Evolutionary conservation across 1,284 basidiomycete genomes (phyloP), one percentile per base, ranked within the genome.

Genomic region (Meira miltonrushii): DNA sequence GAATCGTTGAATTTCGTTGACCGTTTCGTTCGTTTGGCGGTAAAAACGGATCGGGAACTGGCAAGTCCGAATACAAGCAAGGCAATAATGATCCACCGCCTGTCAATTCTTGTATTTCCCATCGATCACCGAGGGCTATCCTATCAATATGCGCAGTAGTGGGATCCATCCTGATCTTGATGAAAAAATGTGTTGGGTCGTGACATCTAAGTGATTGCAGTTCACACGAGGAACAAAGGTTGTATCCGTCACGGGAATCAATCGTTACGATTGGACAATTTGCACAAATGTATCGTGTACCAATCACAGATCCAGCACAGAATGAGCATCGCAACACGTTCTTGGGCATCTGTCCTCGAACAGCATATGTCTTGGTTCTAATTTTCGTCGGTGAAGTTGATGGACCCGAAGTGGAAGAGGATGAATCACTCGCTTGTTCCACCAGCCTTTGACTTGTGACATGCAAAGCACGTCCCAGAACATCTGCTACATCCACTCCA

Each of bases 131-230:
- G 5, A 53, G 37, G 13, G 38, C 21, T 2, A 53, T 23, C 28
- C 50, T n/a, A 39, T 38, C 19, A 13, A 17, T 38, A 7, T 38
- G 23, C 5, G 17, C 50, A 6, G 13, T 50, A 2, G 41, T 39
- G 12, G 28, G 57, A 23, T 39, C 33, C 8, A 39, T 12, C 8
- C 43, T 33, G 11, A 63, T 59, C 54, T 63, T 63, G 54, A 63
- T 44, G 59, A 63, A 63, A 58, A 63, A 61, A 40, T 63, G 61
- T 38, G 54, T 28, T 13, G 61, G 61, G 28, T 63, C 61, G 46
- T 63, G 61, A 28, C 62, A 37, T 28, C 55, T 39, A 6, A 62
- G 43, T 8, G 61, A 63, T 39, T 52, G 37, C 25, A 19, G 17
- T 48, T 61, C 57, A 49, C 61, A 63, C 10, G 44, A 39, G 15